phyloP scores from a whole-genome alignment of 306 rosid species.

The Vicia villosa region DNA sequence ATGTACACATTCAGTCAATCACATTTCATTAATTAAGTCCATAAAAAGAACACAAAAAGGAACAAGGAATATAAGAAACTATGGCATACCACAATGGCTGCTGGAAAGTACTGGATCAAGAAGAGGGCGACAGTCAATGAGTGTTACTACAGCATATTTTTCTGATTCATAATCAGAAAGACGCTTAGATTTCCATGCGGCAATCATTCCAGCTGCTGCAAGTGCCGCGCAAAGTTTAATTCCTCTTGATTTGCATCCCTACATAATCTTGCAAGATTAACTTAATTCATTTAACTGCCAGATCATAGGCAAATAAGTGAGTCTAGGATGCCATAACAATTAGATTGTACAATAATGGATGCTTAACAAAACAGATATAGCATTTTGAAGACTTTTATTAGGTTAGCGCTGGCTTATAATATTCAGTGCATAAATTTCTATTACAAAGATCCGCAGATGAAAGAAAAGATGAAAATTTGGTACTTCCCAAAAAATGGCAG shows the following conservation, averaged over 20 bases:
- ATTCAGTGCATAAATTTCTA: not conserved
- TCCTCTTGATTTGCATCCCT: conserved; percentile 83
- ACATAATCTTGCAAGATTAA: conserved; percentile 38
- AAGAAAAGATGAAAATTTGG: not conserved
- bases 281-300: conserved; percentile 12
- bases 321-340: conserved; percentile 18
- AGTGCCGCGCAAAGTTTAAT: conserved; percentile 73
- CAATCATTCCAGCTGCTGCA: conserved; percentile 83
- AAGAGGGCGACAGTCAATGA: conserved; percentile 75
- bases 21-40: not conserved
- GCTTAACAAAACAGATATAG: conserved; percentile 26
- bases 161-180: conserved; percentile 62
- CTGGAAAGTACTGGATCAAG: conserved; percentile 72
- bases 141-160: conserved; percentile 84
- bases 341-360: conserved; percentile 9
- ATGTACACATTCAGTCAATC: not conserved
- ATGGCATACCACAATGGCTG: conserved; percentile 62
- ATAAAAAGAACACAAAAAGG: not conserved
- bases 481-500: not conserved
- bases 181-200: conserved; percentile 57
- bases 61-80: conserved; percentile 8
- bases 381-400: conserved; percentile 6
- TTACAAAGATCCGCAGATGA: not conserved
- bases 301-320: conserved; percentile 21
- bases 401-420: not conserved